A percentile compares a stretch with the other conserved stretches of the same genome.
phyloP scores from a whole-genome alignment of 805 yeast species.

The Saccharomycopsis sp. region DNA sequence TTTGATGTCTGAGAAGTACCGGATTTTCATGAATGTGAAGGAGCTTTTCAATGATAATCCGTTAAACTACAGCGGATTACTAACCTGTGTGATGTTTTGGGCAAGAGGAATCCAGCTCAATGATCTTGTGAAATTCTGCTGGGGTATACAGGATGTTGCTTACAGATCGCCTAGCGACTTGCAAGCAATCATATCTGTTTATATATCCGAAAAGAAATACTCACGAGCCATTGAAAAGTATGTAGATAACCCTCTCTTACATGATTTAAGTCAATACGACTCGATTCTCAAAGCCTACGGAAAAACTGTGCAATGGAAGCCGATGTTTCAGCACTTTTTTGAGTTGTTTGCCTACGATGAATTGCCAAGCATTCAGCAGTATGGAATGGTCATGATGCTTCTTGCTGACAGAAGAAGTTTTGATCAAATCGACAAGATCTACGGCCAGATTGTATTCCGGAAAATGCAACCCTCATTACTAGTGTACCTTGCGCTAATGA shows the following conservation, averaged over 20 bases:
- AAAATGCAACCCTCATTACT: slow-evolving; percentile 1
- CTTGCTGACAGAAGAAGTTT: neutral
- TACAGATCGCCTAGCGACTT: neutral
- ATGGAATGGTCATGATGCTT: slow-evolving; percentile 1
- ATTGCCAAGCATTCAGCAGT: neutral
- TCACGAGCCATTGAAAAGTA: neutral
- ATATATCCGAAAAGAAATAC: neutral
- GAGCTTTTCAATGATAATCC: neutral
- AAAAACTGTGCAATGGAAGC: neutral
- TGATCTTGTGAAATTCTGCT: neutral
- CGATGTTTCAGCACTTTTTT: neutral
- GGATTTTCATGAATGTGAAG: neutral
- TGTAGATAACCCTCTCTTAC: neutral
- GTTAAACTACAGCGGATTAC: neutral
- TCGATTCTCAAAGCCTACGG: neutral
- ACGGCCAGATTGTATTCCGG: neutral
- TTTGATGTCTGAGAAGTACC: neutral
- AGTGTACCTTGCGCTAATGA: neutral
- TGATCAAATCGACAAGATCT: neutral
- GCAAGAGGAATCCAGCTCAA: neutral
- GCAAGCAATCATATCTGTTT: neutral
- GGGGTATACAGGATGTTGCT: neutral
- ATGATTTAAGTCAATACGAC: slow-evolving; percentile 1
- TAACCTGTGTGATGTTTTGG: slow-evolving; percentile 1
- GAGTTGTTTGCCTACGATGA: neutral